Evolutionary conservation across 176 grass and related monocot species (phyloP).

Genomic region (Cenchrus fungigraminus): DNA sequence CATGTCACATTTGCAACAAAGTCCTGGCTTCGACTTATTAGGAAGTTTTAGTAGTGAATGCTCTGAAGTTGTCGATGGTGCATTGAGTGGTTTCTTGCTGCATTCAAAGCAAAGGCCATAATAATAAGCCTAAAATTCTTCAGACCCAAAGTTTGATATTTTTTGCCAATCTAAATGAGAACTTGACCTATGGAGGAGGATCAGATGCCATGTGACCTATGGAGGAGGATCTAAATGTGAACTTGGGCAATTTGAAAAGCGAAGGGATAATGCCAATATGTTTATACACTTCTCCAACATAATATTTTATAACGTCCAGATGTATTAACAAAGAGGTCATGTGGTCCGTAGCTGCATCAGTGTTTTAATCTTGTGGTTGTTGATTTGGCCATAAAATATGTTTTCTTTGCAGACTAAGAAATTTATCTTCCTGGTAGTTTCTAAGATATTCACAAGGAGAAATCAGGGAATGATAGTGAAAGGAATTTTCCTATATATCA

Average conservation of each 20-base stretch:
- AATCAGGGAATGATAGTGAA: not conserved
- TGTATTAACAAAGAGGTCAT: not conserved
- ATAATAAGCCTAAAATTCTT: not conserved
- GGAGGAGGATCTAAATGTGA: too few species aligned
- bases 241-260: too few species aligned
- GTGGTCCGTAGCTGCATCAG: not conserved
- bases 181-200: not conserved
- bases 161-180: constrained; percentile 7
- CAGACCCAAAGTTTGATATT: not conserved
- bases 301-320: not conserved
- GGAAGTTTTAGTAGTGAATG: not conserved
- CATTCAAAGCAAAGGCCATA: not conserved
- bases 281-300: not conserved
- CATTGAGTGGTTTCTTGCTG: not conserved
- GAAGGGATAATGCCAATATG: not conserved
- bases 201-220: not conserved
- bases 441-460: not conserved
- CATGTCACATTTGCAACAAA: not conserved
- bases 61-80: not conserved
- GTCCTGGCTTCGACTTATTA: not conserved
- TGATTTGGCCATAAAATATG: not conserved
- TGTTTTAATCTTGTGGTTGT: not conserved
- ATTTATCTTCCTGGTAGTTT: not conserved
- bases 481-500: not conserved
- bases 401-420: not conserved